phyloP scores from a whole-genome alignment of 1,284 basidiomycete species.

The Puccinia sorghi region DNA sequence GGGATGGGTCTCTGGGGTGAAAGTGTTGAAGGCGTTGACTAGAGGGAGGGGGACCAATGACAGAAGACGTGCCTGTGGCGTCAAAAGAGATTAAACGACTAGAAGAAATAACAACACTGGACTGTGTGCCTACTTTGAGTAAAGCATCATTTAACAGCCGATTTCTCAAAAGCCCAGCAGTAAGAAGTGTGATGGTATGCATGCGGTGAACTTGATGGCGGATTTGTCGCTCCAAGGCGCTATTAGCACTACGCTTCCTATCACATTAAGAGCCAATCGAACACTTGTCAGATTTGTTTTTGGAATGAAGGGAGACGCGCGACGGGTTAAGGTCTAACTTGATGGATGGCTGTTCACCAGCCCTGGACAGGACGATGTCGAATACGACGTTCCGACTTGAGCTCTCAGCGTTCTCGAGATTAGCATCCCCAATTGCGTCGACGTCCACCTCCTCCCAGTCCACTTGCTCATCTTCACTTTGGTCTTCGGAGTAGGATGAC shows the following conservation, averaged over 20 bases:
- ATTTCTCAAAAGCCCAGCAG: constrained; percentile 75
- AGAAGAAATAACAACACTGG: background rate
- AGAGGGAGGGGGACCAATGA: constrained; percentile 73
- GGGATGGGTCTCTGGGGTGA: constrained; percentile 78
- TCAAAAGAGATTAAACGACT: constrained; percentile 11
- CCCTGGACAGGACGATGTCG: constrained; percentile 36
- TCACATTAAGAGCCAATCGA: background rate
- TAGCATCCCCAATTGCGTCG: constrained; percentile 6
- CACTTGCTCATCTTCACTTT: constrained; percentile 25
- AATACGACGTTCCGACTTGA: constrained; percentile 12
- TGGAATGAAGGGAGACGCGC: background rate
- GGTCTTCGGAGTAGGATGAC: constrained; percentile 20
- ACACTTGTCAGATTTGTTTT: background rate
- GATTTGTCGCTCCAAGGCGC: constrained; percentile 65
- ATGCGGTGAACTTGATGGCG: constrained; percentile 81
- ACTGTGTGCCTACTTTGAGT: constrained; percentile 67
- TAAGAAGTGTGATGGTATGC: constrained; percentile 76
- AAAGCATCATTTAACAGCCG: constrained; percentile 78
- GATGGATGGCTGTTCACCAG: constrained; percentile 18
- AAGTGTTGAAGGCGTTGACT: constrained; percentile 74
- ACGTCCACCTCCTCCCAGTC: constrained; percentile 48
- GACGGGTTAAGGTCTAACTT: constrained; percentile 16
- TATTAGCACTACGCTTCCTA: constrained; percentile 33
- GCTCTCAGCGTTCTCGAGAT: background rate
- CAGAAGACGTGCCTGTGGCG: constrained; percentile 37